Base-by-base conservation (phyloP, 1,284 basidiomycete species). In the Sporisorium reilianum region DNA sequence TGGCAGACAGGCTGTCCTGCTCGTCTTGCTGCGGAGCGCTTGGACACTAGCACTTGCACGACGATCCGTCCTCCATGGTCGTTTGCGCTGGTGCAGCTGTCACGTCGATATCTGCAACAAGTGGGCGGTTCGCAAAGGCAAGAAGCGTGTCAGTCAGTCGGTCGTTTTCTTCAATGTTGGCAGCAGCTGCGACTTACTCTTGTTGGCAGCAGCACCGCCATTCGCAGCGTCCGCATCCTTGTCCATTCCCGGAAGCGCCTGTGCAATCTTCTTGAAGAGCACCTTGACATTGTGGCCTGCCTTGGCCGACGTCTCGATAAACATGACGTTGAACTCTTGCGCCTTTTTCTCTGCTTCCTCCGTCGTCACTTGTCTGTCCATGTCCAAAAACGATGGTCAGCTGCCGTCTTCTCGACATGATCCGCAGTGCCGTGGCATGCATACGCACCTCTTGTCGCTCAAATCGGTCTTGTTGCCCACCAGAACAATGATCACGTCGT, bases 211-310 rank as follows among this genome's bases (percentile, higher is more conserved):
- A 48, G 63, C 63, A 14, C 51, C 65, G n/a, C 58, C 75, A 45
- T 58, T 72, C 36, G 89, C 86, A 60, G 92, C 91, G 22, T 88
- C 85, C 7, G 85, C 85, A 34, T 93, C 93, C 81, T 91, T 92
- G 83, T 96, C 93, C 90, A 95, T 95, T 11, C 97, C 97, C 8
- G 97, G 97, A 61, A 99, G 86, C 3, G 95, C 95, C 90, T 97
- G 92, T 0, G 97, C 97, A 78, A 99, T 99, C 89, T 98, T 99
- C 88, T 97, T 94, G 89, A 99, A 99, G 70, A 99, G 87, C 72
- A 93, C 93, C 88, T 99, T 99, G 76, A 99, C 97, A 79, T 99
- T 99, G 86, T 99, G 96, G 2, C 97, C 97, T 3, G 97, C 97
- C 85, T 99, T 99, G 36, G 97, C 97, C 34, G 94, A 97, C 5